Evolutionary conservation across 1,139 yeast species (phyloP).

Genomic region (Suhomyces kunorum): DNA sequence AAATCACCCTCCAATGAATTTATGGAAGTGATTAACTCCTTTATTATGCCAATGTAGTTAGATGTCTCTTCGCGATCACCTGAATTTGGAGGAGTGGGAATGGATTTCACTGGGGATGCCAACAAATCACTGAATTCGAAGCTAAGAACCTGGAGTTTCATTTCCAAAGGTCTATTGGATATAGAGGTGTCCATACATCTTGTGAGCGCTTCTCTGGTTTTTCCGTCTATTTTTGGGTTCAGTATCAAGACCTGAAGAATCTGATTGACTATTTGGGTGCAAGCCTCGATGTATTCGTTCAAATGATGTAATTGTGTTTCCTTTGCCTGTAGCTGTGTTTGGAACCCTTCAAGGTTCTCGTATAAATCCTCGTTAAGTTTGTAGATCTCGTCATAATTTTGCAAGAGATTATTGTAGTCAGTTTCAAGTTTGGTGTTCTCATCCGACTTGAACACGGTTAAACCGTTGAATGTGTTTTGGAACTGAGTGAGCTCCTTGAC

Average conservation of each 20-base stretch:
- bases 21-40: conserved; percentile 17
- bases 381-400: conserved; percentile 39
- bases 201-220: conserved; percentile 22
- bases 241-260: conserved; percentile 26
- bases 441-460: conserved; percentile 16
- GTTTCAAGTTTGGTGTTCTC: conserved; percentile 16
- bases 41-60: conserved; percentile 21
- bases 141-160: conserved; percentile 28
- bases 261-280: conserved; percentile 24
- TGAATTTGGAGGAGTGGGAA: conserved; percentile 22
- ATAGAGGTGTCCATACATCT: conserved; percentile 20
- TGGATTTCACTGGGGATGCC: conserved; percentile 8
- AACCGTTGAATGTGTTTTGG: conserved; percentile 24
- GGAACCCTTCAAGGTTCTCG: conserved; percentile 37
- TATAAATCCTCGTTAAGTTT: conserved; percentile 43
- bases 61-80: conserved; percentile 20
- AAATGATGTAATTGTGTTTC: conserved; percentile 24
- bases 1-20: conserved; percentile 28
- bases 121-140: conserved; percentile 23
- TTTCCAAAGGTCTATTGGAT: conserved; percentile 22
- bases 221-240: conserved; percentile 21
- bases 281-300: conserved; percentile 20
- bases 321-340: conserved; percentile 31
- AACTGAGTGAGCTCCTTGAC: conserved; percentile 27
- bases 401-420: conserved; percentile 24